Evolutionary conservation across 306 rosid genomes (phyloP).

Genomic region (Sophora flavescens): DNA sequence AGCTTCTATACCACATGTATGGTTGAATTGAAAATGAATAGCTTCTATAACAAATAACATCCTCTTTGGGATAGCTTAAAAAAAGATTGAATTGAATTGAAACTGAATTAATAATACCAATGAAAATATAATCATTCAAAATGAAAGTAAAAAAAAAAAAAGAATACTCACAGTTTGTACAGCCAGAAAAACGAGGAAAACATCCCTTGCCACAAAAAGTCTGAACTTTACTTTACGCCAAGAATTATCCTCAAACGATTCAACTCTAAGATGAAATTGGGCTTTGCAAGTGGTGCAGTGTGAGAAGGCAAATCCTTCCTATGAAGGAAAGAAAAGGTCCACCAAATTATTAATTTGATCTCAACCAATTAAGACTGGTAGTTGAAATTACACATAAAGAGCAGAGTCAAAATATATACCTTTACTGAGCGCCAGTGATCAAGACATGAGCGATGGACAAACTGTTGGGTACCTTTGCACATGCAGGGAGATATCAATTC

Average conservation of each 20-base stretch:
- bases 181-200: slow-evolving; percentile 90
- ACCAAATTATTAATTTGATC: slow-evolving; percentile 35
- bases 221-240: slow-evolving; percentile 92
- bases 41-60: neutral
- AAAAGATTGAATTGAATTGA: slow-evolving; percentile 29
- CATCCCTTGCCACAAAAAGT: slow-evolving; percentile 97
- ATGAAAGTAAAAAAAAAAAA: slow-evolving; percentile 19
- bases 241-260: slow-evolving; percentile 81
- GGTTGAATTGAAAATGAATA: slow-evolving; percentile 6
- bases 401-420: slow-evolving; percentile 53
- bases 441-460: slow-evolving; percentile 97
- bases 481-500: slow-evolving; percentile 97
- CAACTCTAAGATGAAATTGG: slow-evolving; percentile 88
- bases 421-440: slow-evolving; percentile 99
- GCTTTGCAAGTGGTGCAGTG: slow-evolving; percentile 99
- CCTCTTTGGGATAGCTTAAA: slow-evolving; percentile 10
- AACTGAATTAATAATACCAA: slow-evolving; percentile 26
- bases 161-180: slow-evolving; percentile 89
- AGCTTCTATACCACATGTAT: slow-evolving; percentile 25
- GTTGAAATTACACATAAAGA: slow-evolving; percentile 36
- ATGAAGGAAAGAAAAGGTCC: slow-evolving; percentile 34
- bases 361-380: slow-evolving; percentile 35
- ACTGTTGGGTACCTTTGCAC: slow-evolving; percentile 99
- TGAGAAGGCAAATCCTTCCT: slow-evolving; percentile 99
- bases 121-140: slow-evolving; percentile 16